Evolutionary conservation across 768 basidiomycete species (phyloP).

Genomic region (Trametes gibbosa): DNA sequence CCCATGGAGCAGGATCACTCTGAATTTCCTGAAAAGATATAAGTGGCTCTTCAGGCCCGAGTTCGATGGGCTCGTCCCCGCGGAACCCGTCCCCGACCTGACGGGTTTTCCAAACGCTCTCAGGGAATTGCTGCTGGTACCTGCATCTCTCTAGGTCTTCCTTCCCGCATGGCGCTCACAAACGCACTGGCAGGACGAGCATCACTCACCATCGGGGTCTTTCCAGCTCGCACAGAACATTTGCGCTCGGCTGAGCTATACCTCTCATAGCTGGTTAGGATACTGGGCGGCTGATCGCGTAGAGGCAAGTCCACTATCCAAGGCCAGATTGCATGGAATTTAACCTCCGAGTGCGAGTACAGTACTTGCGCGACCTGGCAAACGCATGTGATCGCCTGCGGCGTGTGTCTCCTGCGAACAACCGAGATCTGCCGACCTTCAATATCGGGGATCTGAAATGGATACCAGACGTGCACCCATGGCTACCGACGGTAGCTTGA

Average conservation of each 20-base stretch:
- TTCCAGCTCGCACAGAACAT: constrained; percentile 46
- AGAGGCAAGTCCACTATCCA: constrained; percentile 20
- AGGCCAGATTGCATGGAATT: neutral
- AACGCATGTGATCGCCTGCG: constrained; percentile 18
- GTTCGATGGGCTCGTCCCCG: constrained; percentile 49
- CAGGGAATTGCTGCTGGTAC: constrained; percentile 39
- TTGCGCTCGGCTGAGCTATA: constrained; percentile 22
- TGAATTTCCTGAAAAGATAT: constrained; percentile 64
- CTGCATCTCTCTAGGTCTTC: neutral
- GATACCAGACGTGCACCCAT: constrained; percentile 25
- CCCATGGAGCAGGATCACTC: constrained; percentile 48
- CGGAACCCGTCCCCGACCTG: constrained; percentile 57
- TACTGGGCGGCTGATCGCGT: constrained; percentile 15
- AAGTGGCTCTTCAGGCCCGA: constrained; percentile 73
- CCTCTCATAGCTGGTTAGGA: constrained; percentile 3
- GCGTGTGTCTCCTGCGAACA: constrained; percentile 9
- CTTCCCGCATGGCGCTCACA: neutral
- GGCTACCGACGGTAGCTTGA: constrained; percentile 24
- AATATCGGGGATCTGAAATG: constrained; percentile 20
- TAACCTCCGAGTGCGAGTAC: neutral
- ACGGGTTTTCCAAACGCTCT: constrained; percentile 44
- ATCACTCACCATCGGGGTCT: constrained; percentile 40
- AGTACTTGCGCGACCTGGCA: constrained; percentile 39
- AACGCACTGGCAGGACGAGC: constrained; percentile 32
- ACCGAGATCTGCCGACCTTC: constrained; percentile 18